Conservation (phyloP, 371 early-diverging fungal genomes). For the Mucor irregularis region DNA sequence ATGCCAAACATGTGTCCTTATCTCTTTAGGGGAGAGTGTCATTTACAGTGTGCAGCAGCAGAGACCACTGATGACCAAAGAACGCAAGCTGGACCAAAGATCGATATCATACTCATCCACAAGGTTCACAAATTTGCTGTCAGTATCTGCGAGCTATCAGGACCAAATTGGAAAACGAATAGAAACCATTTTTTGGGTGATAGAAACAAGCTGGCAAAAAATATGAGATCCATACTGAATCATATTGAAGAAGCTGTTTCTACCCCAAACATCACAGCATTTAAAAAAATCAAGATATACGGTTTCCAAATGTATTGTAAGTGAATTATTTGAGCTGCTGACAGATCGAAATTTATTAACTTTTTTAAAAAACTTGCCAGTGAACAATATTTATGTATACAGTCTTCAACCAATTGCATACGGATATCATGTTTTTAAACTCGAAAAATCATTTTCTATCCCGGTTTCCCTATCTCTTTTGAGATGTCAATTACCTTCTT, state of each 20-base stretch:
- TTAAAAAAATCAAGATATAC: too few species aligned
- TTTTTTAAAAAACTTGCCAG: background rate
- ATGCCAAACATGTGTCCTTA: too few species aligned
- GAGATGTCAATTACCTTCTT: too few species aligned
- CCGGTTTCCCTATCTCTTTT: too few species aligned
- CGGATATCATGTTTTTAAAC: too few species aligned
- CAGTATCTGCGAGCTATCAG: background rate
- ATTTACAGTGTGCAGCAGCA: background rate
- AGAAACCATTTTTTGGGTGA: background rate
- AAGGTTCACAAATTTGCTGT: background rate
- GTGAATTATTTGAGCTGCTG: too few species aligned
- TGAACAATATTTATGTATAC: too few species aligned
- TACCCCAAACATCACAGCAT: background rate
- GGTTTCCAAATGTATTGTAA: too few species aligned
- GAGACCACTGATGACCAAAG: background rate
- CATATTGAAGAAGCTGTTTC: background rate
- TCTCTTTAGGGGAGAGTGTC: background rate
- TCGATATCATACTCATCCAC: background rate
- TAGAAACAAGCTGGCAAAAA: background rate
- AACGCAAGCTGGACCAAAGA: background rate
- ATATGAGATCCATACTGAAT: too few species aligned
- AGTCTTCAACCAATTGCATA: too few species aligned
- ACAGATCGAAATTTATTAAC: too few species aligned
- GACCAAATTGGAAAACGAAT: background rate
- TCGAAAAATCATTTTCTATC: too few species aligned